Evolutionary conservation across 73 alveolate species (phyloP).

Genomic region (Blepharisma stoltei): DNA sequence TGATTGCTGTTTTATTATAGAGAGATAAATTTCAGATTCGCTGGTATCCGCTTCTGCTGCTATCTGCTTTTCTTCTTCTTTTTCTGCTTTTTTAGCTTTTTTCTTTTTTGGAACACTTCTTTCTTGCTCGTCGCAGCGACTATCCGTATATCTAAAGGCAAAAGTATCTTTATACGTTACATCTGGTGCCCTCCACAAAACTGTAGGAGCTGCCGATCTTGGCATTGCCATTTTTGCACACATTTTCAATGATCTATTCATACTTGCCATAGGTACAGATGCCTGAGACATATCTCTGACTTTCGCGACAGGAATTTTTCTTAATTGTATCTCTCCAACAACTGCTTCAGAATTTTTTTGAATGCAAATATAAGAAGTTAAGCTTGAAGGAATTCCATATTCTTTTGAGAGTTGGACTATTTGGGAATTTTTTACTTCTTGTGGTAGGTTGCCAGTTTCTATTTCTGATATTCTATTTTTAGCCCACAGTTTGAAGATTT

Average conservation of each 20-base stretch:
- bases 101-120: too few species aligned
- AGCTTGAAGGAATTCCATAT: background rate
- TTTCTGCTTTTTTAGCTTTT: background rate
- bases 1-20: background rate
- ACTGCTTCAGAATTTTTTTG: background rate
- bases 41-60: background rate
- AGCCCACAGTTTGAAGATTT: constrained; percentile 25
- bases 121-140: too few species aligned
- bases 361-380: background rate
- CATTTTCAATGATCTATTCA: too few species aligned
- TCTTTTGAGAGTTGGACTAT: constrained; percentile 5
- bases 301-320: background rate
- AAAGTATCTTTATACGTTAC: background rate
- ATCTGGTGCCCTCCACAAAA: background rate
- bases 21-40: background rate
- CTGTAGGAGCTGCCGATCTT: background rate
- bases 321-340: background rate
- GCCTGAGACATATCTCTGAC: background rate
- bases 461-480: constrained; percentile 9
- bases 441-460: background rate
- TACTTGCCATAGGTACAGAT: too few species aligned
- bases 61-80: background rate
- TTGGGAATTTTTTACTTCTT: background rate
- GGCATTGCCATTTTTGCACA: too few species aligned
- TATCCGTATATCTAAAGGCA: background rate